Evolutionary conservation across 164 flowering plant species (phyloP), one percentile per base, ranked within the genome.

Genomic region (Stephania yunnanensis): DNA sequence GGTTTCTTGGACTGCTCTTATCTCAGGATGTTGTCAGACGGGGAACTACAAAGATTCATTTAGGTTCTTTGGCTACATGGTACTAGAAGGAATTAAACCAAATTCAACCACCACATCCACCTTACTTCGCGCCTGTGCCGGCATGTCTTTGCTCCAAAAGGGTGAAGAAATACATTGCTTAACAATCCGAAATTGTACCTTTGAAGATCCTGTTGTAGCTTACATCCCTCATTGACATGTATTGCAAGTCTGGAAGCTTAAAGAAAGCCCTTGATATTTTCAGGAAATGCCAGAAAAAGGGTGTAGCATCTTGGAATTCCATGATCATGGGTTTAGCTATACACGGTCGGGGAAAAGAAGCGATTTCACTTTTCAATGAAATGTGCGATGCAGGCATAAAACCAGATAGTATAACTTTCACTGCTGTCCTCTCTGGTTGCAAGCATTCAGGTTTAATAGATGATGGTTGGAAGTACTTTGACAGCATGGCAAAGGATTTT

Each of bases 401-500:
- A 20, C 91, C 92, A 29, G 91, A 89, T 78, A 82, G 84, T 50
- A 82, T 86, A 78, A 87, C 93, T 58, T 86, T 91, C 78, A 89
- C 89, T 9, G 87, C 88, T 66, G 75, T 89, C 10, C 87, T 91
- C 46, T 85, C 91, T 25, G 84, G 76, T 52, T 89, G 95, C 78
- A 89, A 84, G 75, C 81, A 87, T 78, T 83, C 91, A n/a, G 89
- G 89, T 68, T 80, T 88, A 25, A 58, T 89, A 29, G 79, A 77
- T 69, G 87, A 89, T 78, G 96, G 91, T 13, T 88, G 93, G 96
- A 86, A 83, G 69, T 82, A 75, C 70, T 89, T 89, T 77, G 91
- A 89, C 58, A 71, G 75, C 61, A 88, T 91, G 87, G 87, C 76
- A 50, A 42, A 63, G n/a, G 84, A 83, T 30, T 82, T 80, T 78